phyloP scores from a whole-genome alignment of 2,329 filamentous ascomycete species.

The Ceratocystis papillata region DNA sequence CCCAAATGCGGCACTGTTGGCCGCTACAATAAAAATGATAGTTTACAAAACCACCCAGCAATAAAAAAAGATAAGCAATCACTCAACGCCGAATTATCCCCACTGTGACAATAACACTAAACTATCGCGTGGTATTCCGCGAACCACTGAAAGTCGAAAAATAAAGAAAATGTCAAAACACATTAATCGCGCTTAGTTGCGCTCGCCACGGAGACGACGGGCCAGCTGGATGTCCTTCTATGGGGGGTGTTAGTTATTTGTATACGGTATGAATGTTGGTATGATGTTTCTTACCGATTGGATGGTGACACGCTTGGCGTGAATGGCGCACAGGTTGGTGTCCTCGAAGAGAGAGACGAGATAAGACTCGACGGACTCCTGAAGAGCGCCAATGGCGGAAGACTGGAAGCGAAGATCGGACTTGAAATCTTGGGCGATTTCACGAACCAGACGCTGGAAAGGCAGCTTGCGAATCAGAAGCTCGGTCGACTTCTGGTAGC shows the following conservation, averaged over 20 bases:
- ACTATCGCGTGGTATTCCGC: conserved; percentile 22
- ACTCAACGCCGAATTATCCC: conserved; percentile 24
- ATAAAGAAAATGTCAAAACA: conserved; percentile 17
- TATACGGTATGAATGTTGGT: too few relatives aligned
- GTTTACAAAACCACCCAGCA: conserved; percentile 25
- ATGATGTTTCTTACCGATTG: conserved; percentile 42
- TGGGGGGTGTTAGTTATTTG: conserved; percentile 15
- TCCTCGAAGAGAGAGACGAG: conserved; percentile 97
- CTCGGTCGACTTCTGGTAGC: conserved; percentile 96
- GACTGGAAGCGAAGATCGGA: conserved; percentile 96
- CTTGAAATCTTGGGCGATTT: conserved; percentile 95
- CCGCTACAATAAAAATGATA: conserved; percentile 24
- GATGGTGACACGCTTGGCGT: conserved; percentile 99
- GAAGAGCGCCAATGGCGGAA: conserved; percentile 89
- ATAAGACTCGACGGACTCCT: conserved; percentile 98
- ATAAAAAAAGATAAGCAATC: conserved; percentile 23
- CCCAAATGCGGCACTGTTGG: conserved; percentile 22
- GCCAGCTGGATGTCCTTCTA: conserved; percentile 91
- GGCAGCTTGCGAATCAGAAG: conserved; percentile 94
- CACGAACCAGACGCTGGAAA: conserved; percentile 93
- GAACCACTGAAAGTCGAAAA: conserved; percentile 20
- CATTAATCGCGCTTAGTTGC: conserved; percentile 50
- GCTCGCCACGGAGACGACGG: conserved; percentile 86
- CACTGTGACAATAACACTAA: conserved; percentile 24
- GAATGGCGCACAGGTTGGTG: conserved; percentile 96